phyloP scores from a whole-genome alignment of 345 rosid genomes.

The Citropsis articulata region DNA sequence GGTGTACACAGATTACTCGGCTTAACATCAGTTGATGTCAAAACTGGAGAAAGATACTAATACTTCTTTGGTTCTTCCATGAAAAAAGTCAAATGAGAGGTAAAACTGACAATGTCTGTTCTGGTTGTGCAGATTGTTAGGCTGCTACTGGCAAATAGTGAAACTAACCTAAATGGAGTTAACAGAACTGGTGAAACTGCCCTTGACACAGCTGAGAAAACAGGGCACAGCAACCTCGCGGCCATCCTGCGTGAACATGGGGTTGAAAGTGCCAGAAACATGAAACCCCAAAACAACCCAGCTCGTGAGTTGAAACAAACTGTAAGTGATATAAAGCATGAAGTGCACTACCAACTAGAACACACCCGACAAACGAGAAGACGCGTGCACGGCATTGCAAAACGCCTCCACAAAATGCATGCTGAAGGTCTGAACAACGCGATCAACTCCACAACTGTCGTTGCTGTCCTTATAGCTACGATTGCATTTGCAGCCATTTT shows the following conservation, averaged over 20 bases:
- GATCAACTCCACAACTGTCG: constrained; percentile 89
- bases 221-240: constrained; percentile 46
- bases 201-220: constrained; percentile 84
- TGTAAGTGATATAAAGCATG: constrained; percentile 93
- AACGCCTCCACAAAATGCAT: constrained; percentile 85
- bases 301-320: constrained; percentile 87
- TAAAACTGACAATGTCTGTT: neutral
- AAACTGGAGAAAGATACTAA: neutral
- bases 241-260: constrained; percentile 57
- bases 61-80: neutral
- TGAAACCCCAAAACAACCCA: constrained; percentile 52
- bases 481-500: constrained; percentile 96
- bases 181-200: constrained; percentile 78
- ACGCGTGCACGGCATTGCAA: constrained; percentile 84
- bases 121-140: constrained; percentile 57
- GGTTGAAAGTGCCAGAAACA: constrained; percentile 60
- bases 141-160: constrained; percentile 48
- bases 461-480: constrained; percentile 88
- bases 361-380: constrained; percentile 84
- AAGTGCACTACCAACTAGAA: constrained; percentile 86
- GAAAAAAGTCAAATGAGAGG: neutral
- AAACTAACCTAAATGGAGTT: constrained; percentile 47
- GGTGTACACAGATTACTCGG: neutral
- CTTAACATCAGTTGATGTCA: neutral
- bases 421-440: constrained; percentile 91